Evolutionary conservation across 1,139 yeast species (phyloP), one percentile per base, ranked within the genome.

Genomic region (Yamadazyma trypodendri): DNA sequence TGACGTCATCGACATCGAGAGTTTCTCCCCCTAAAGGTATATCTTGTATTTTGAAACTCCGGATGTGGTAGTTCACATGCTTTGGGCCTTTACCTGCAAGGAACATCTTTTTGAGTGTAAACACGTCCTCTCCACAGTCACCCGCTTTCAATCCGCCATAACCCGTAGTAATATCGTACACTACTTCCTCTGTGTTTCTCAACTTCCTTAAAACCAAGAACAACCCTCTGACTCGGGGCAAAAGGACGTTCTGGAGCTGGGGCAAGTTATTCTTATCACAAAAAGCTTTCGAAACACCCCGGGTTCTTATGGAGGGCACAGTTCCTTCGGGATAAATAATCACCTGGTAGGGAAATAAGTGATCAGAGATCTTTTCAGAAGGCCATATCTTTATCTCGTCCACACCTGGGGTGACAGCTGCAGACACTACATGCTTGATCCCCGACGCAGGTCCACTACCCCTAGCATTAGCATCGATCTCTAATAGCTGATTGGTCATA

Each of bases 281-380:
- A 60, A 66, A 92, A 12, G 59, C 69, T 12, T 65, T 67, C 2
- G 90, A 79, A 42, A 77, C 76, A 6, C 54, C 63, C 35, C 77
- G 72, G 3, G 96, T 88, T 46, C 77, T 73, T 10, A 68, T 68
- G 27, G 94, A 81, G 42, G 86, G 66, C 37, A 89, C 94, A 0
- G 99, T 92, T 2, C 99, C 99, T 60, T 92, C 99, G 1, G 99
- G 98, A 60, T 84, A 92, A 24, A 92, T 59, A 20, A 90, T 61
- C 38, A 92, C 56, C 54, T 67, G 67, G 48, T 78, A 81, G 46
- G 80, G 70, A 67, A 71, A 58, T 37, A 65, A 41, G 34, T 59
- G 45, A 44, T 56, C 48, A 2, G 61, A 40, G 24, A 62, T 54
- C 3, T 45, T 48, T 2, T 74, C 73, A 24, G 48, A 37, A 2